Conservation (phyloP, 2,329 filamentous ascomycete genomes). For the Lasiodiplodia gonubiensis region DNA sequence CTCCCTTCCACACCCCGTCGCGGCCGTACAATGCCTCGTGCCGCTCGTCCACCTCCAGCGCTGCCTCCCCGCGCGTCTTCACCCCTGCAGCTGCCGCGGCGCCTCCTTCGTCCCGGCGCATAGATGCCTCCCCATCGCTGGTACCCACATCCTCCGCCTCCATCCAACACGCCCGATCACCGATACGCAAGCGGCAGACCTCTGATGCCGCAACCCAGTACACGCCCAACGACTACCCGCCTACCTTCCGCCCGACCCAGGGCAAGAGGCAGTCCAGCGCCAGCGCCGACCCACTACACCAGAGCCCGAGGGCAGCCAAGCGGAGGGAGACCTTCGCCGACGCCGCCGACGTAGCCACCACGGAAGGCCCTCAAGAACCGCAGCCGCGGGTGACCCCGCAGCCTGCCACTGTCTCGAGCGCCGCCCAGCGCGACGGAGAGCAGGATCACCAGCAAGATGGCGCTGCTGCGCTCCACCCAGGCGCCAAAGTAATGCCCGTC, state of each 20-base stretch:
- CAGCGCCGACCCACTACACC: constrained; percentile 22
- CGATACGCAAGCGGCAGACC: constrained; percentile 42
- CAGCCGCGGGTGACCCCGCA: constrained; percentile 42
- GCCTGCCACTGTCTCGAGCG: constrained; percentile 20
- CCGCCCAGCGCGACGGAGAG: constrained; percentile 2
- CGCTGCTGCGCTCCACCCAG: constrained; percentile 39
- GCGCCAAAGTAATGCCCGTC: constrained; percentile 66
- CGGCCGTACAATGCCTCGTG: constrained; percentile 43
- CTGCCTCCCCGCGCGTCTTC: constrained; percentile 43
- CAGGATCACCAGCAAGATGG: constrained; percentile 10
- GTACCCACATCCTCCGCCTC: constrained; percentile 33
- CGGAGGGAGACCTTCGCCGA: constrained; percentile 42
- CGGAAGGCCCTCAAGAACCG: constrained; percentile 37
- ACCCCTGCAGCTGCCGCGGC: constrained; percentile 35
- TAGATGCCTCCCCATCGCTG: constrained; percentile 36
- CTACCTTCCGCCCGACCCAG: constrained; percentile 40
- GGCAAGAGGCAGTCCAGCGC: constrained; percentile 25
- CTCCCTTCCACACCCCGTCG: constrained; percentile 41
- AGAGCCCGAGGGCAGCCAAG: constrained; percentile 33
- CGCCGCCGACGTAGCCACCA: constrained; percentile 20
- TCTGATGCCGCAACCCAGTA: constrained; percentile 62
- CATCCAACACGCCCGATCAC: constrained; percentile 30
- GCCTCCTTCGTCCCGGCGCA: constrained; percentile 36
- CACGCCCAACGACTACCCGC: constrained; percentile 55
- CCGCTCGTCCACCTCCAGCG: constrained; percentile 39